Evolutionary conservation across 208 protist species (phyloP), one percentile per base, ranked within the genome.

Genomic region (Herpetomonas samuelpessoai): DNA sequence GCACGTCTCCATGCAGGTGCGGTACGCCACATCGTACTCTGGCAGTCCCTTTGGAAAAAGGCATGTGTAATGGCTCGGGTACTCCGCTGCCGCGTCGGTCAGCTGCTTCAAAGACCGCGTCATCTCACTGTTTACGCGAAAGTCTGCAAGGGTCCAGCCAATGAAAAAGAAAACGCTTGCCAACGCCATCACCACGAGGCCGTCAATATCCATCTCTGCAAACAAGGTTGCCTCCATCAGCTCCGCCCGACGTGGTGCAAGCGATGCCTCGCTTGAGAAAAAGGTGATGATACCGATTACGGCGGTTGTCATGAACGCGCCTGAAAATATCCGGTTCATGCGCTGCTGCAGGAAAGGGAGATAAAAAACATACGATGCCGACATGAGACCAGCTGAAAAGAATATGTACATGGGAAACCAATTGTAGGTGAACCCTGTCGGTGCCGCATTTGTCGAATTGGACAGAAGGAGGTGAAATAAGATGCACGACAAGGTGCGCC

Each of bases 401-500:
- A 47, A 26, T 27, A 65, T 39, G 30, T 70, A 74, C 55, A 74
- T 67, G 22, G 30, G 51, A 12, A 74, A 26, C 68, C 62, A 72
- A 45, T 19, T 59, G 26, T 28, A 55, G 10, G 24, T 67, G 9
- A 44, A n/a, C 35, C 35, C 35, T 18, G 35, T 18, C 7, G 16
- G 10, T 41, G 10, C 35, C 6, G n/a, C 16, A n/a, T n/a, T n/a
- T 16, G 19, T 18, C 27, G 26, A n/a, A 47, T 58, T 39, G 9
- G 57, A 66, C 19, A 74, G 25, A 16, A 75, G 47, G 28, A 69
- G 22, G 39, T 78, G 71, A 45, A 73, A 78, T 10, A 78, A 24
- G 10, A 78, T 44, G 26, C 49, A 44, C 14, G 53, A 50, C 25
- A 67, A 21, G 38, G 62, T 45, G 6, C 54, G 35, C 65, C 68